Evolutionary conservation across 192 early-diverging fungal genomes (phyloP), one percentile per base, ranked within the genome.

Genomic region (Backusella liffmaniae): DNA sequence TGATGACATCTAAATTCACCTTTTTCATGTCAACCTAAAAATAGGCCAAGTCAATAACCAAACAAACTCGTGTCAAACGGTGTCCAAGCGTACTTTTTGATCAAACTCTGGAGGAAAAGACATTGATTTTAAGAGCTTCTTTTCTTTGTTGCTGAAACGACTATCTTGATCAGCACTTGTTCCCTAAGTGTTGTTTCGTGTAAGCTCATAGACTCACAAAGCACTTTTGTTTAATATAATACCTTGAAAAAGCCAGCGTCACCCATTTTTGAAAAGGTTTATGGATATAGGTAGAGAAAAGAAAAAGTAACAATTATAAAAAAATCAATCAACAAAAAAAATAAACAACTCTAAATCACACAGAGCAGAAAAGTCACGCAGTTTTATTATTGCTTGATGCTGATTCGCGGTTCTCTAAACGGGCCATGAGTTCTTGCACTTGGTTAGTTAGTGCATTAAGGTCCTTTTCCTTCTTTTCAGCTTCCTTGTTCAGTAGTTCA

Each of bases 341-440:
- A 5, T 1, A 36, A 67, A 67, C 3, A 16, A 15, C 12, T 4
- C 15, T 16, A 35, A 67, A 67, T n/a, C 8, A 32, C 23, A 67
- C 34, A 35, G 6, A 4, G 7, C 23, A 2, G 5, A 36, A 32
- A 67, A 13, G 29, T 35, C 66, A 67, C 66, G 21, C 66, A 36
- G 18, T 67, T 35, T 67, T 36, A 67, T 67, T 67, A 15, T 10
- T 34, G n/a, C 21, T 62, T 66, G 26, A 18, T 67, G 21, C n/a
- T 39, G 36, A 71, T 84, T 93, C 81, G 72, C 92, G 90, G 16
- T 93, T 91, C 23, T 95, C 90, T 36, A 99, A 79, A 77, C 92
- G 97, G 71, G 94, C 91, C 91, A 95, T 94, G 78, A 99, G 80
- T 77, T 99, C 96, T n/a, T 91, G 81, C 5, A 98, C 88, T 86